Base-by-base conservation (phyloP, 148 eudicot genomes). In the Amaranthus cruentus region DNA sequence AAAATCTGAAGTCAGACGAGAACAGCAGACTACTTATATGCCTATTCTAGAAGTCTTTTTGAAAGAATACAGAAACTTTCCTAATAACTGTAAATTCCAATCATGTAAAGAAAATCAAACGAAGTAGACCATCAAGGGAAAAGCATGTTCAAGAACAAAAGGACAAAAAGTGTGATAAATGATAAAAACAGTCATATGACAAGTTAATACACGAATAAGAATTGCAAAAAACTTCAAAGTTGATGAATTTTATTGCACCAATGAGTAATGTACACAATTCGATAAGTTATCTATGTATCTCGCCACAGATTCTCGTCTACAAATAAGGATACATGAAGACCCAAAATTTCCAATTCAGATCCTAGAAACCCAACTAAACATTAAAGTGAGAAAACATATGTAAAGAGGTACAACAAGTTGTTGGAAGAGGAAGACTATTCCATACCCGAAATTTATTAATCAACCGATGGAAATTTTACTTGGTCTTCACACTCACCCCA, bases 401-500 rank as follows among this genome's bases (percentile, higher is more conserved):
- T 13, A 73, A 42, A 60, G 66, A 78, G 51, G 69, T 73, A 62
- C 54, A 75, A 70, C 59, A 55, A 62, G 75, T 43, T 57, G 66
- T 7, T 11, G 61, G 42, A 58, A 65, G 68, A 64, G 42, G 47
- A 47, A 47, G 63, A 59, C 58, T 47, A 75, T 55, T 74, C 56
- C 71, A 63, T 71, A 74, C 82, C 78, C 68, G 66, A 59, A 69
- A 69, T 73, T 46, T 10, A 74, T 28, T 0, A 49, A 66, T 12
- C 59, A 50, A 60, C 28, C 12, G 50, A 61, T 5, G 69, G 5
- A 52, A 52, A 66, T 67, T 73, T 94, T 84, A 93, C 90, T 93
- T 94, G 79, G 76, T 75, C 87, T 89, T 85, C 55, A 94, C 86
- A 70, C 81, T 84, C 6, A 94, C 95, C 21, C 97, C 98, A 54